Percentiles rank a stretch among this genome's conserved stretches.
Conservation (phyloP, 805 yeast genomes). For the Saccharomycopsis amapae region DNA sequence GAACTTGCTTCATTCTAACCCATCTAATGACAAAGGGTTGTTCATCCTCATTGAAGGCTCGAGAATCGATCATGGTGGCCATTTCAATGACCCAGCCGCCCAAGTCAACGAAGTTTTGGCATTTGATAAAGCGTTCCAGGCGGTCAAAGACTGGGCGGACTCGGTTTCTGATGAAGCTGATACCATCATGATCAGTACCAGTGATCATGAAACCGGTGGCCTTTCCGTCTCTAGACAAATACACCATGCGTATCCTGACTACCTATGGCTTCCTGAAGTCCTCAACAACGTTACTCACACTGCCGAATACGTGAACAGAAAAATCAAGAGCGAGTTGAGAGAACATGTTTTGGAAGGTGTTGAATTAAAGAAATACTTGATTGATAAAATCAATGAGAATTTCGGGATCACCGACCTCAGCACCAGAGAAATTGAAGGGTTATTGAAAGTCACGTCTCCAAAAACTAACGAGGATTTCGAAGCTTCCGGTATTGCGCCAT, state of each 20-base stretch:
- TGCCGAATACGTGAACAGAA: conserved; percentile 57
- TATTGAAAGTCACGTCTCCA: conserved; percentile 32
- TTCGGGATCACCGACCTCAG: conserved; percentile 60
- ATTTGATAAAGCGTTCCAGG: conserved; percentile 72
- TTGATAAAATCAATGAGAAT: conserved; percentile 51
- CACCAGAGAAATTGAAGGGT: conserved; percentile 42
- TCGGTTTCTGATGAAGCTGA: conserved; percentile 50
- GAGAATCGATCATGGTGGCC: conserved; percentile 94
- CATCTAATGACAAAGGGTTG: conserved; percentile 80
- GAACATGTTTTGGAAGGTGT: conserved; percentile 21
- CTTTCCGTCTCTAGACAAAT: conserved; percentile 81
- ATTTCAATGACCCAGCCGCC: conserved; percentile 88
- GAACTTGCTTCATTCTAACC: conserved; percentile 51
- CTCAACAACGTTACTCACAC: conserved; percentile 65
- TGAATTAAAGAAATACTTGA: conserved; percentile 39
- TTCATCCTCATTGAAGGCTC: conserved; percentile 86
- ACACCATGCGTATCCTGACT: conserved; percentile 65
- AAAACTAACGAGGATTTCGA: too few species aligned
- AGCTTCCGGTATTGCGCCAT: too few species aligned
- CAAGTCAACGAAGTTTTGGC: conserved; percentile 89
- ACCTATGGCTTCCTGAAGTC: conserved; percentile 79
- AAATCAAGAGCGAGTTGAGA: conserved; percentile 35
- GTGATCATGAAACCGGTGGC: conserved; percentile 97
- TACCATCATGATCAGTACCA: conserved; percentile 72
- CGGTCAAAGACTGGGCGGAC: conserved; percentile 66